Percentiles rank a stretch among this genome's conserved stretches.
These are phyloP conservation scores for Trichoderma simmonsii DNA, from an alignment of 2,329 filamentous ascomycete species.

Conservation along the genomic window DNA sequence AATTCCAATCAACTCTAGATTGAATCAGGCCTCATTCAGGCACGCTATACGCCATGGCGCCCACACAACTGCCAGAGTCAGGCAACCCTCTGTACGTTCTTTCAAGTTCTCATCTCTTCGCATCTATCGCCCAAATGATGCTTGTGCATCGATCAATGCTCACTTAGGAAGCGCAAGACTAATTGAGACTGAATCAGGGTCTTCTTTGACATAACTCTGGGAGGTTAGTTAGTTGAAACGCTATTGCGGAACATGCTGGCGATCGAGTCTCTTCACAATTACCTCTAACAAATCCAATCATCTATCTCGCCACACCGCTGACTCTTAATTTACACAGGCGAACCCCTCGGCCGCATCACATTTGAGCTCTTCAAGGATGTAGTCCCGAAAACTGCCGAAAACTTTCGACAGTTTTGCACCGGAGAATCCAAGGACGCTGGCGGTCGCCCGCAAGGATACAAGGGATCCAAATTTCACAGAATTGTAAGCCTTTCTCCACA, in stretches of 20 bases:
- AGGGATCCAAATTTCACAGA: constrained; percentile 89
- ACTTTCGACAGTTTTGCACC: constrained; percentile 96
- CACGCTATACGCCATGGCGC: constrained; percentile 35
- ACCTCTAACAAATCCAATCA: background rate
- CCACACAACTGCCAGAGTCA: constrained; percentile 45
- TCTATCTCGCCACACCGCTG: background rate
- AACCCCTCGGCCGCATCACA: constrained; percentile 80
- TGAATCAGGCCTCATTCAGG: background rate
- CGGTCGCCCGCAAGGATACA: constrained; percentile 86
- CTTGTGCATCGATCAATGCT: background rate
- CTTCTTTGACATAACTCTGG: constrained; percentile 77
- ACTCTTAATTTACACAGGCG: constrained; percentile 52
- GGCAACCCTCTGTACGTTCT: constrained; percentile 47
- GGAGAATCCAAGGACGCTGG: constrained; percentile 80
- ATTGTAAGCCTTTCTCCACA: constrained; percentile 59
- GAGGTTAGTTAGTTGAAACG: constrained; percentile 60
- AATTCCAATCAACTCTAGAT: background rate
- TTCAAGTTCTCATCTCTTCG: background rate
- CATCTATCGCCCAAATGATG: background rate
- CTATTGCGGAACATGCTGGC: background rate
- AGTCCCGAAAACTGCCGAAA: constrained; percentile 86
- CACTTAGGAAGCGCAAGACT: background rate
- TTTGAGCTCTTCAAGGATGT: constrained; percentile 87
- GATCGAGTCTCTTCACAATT: background rate
- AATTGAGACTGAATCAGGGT: constrained; percentile 39